Percentiles rank a stretch among this genome's conserved stretches.
These are phyloP conservation scores for Pseudonectria foliicola DNA, from an alignment of 2,329 filamentous ascomycete genomes.

Conservation along the genomic window DNA sequence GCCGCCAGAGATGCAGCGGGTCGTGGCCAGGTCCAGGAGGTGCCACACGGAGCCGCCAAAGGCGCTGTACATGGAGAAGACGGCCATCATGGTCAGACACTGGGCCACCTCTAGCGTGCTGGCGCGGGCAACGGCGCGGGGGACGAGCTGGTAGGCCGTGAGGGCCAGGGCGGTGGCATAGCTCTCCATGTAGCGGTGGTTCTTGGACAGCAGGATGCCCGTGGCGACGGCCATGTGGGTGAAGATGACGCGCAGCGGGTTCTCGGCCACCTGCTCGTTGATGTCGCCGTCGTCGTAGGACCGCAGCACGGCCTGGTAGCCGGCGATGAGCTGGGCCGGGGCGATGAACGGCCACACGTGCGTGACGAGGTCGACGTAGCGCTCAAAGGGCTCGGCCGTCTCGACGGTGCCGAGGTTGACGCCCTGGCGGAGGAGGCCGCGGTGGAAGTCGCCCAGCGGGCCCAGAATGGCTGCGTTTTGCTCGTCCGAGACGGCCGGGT, in stretches of 20 bases:
- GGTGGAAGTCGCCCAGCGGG: conserved; percentile 5
- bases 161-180: conserved; percentile 5
- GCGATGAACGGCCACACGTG: conserved; percentile 3
- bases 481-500: conserved; percentile 1
- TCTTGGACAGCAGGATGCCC: conserved; percentile 4
- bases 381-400: conserved; percentile 2
- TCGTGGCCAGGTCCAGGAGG: conserved; percentile 6
- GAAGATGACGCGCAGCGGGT: conserved; percentile 1
- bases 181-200: conserved; percentile 6
- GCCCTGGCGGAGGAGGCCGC: conserved; percentile 4
- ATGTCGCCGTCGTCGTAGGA: neutral
- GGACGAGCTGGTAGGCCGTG: conserved; percentile 3
- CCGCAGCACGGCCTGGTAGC: neutral
- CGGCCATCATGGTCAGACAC: conserved; percentile 1
- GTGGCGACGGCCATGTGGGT: conserved; percentile 4
- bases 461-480: conserved; percentile 4
- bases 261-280: neutral
- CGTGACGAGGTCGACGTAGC: conserved; percentile 1
- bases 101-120: conserved; percentile 4
- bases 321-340: neutral
- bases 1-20: conserved; percentile 4
- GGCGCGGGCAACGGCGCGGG: conserved; percentile 1
- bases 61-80: conserved; percentile 5
- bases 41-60: conserved; percentile 9
- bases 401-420: conserved; percentile 4